phyloP scores from a whole-genome alignment of 495 filamentous ascomycete genomes.

The Penicillium paxilli region DNA sequence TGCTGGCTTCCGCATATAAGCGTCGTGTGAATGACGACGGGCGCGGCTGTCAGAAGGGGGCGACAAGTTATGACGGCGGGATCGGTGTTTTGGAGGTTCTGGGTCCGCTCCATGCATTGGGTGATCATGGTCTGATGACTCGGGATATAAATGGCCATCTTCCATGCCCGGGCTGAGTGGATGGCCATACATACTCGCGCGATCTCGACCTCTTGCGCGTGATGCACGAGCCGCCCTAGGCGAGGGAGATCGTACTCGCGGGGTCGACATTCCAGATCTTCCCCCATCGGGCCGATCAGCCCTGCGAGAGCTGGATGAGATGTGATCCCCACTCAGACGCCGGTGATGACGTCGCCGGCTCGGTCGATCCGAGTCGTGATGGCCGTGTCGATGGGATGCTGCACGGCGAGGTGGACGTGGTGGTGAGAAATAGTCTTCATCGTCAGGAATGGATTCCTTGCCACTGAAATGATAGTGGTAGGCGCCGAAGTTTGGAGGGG shows the following conservation, averaged over 20 bases:
- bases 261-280: slow-evolving; percentile 25
- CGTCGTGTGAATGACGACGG: slow-evolving; percentile 47
- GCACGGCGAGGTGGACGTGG: slow-evolving; percentile 12
- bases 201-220: slow-evolving; percentile 26
- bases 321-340: slow-evolving; percentile 31
- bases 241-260: slow-evolving; percentile 36
- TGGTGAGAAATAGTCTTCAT: slow-evolving; percentile 33
- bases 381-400: slow-evolving; percentile 21
- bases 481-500: slow-evolving; percentile 33
- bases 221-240: slow-evolving; percentile 17
- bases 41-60: slow-evolving; percentile 27
- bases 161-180: slow-evolving; percentile 24
- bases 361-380: slow-evolving; percentile 17
- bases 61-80: slow-evolving; percentile 30
- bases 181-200: slow-evolving; percentile 13
- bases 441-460: slow-evolving; percentile 29
- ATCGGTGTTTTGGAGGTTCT: slow-evolving; percentile 12
- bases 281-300: slow-evolving; percentile 16
- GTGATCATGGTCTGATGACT: slow-evolving; percentile 24
- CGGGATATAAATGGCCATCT: slow-evolving; percentile 21
- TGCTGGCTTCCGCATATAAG: slow-evolving; percentile 35
- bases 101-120: slow-evolving; percentile 9
- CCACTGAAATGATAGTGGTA: slow-evolving; percentile 35
- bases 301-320: slow-evolving; percentile 19
- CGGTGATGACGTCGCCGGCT: slow-evolving; percentile 21